phyloP scores from a whole-genome alignment of 2,329 filamentous ascomycete species.

The Tolypocladium tundrense region DNA sequence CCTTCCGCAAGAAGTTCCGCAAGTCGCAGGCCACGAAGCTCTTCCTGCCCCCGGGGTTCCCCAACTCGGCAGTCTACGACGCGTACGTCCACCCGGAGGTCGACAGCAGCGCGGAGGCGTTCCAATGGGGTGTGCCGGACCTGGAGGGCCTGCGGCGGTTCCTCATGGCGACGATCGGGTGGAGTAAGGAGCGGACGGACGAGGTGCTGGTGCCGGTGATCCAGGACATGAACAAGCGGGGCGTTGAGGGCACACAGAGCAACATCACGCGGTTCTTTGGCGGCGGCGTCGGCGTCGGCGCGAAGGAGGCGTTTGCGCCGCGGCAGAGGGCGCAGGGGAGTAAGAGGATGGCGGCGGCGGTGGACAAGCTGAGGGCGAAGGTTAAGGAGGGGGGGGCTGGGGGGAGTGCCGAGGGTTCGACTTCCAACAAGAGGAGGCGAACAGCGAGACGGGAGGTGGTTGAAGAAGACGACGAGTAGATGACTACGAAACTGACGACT shows the following conservation, averaged over 20 bases:
- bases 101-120: conserved; percentile 64
- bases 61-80: conserved; percentile 63
- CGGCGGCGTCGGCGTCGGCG: conserved; percentile 60
- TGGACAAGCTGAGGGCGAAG: conserved; percentile 50
- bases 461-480: conserved; percentile 8
- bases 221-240: conserved; percentile 82
- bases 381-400: conserved; percentile 6
- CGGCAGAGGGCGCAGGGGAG: conserved; percentile 55
- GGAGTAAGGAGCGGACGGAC: conserved; percentile 84
- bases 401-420: neutral
- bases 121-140: conserved; percentile 95
- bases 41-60: conserved; percentile 74
- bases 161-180: conserved; percentile 86
- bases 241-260: conserved; percentile 82
- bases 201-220: conserved; percentile 95
- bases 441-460: conserved; percentile 7
- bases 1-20: conserved; percentile 80
- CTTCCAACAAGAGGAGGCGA: conserved; percentile 11
- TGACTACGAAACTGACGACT: neutral
- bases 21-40: conserved; percentile 71
- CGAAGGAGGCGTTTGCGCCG: conserved; percentile 58
- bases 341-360: conserved; percentile 65
- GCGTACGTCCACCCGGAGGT: conserved; percentile 85
- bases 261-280: conserved; percentile 94
- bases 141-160: conserved; percentile 75